Evolutionary conservation across 306 rosid genomes (phyloP).

Genomic region (Fragaria iinumae): DNA sequence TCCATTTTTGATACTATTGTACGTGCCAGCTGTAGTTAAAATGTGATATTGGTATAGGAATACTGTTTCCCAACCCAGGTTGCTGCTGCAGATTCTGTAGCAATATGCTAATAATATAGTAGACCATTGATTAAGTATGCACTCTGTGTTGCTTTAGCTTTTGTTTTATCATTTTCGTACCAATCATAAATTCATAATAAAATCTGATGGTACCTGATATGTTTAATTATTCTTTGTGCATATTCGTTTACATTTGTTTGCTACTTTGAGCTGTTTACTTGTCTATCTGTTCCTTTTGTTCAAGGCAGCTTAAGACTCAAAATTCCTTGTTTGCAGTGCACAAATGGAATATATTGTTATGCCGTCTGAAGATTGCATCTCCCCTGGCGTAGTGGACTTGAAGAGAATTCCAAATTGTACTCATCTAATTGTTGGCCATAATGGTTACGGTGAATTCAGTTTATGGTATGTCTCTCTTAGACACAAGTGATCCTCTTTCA

Average conservation of each 20-base stretch:
- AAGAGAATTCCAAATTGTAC: conserved; percentile 65
- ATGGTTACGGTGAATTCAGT: conserved; percentile 69
- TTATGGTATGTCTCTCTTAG: conserved; percentile 58
- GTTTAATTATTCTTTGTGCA: neutral
- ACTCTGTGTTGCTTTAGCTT: neutral
- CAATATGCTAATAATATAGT: neutral
- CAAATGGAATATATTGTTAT: conserved; percentile 41
- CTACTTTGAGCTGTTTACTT: neutral
- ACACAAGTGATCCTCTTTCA: neutral
- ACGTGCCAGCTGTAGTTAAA: neutral
- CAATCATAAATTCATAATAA: neutral
- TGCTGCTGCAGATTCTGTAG: neutral
- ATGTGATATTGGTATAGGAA: neutral
- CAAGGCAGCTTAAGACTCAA: conserved; percentile 15
- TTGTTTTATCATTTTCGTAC: neutral
- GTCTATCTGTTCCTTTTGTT: conserved; percentile 7
- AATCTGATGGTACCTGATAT: neutral
- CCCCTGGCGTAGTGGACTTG: conserved; percentile 77
- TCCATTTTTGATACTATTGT: neutral
- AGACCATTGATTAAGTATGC: neutral
- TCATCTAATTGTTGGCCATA: conserved; percentile 63
- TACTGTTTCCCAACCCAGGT: neutral
- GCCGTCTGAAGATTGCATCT: conserved; percentile 49
- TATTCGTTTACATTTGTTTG: neutral
- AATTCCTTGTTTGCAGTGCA: conserved; percentile 54